These are phyloP conservation scores for Monosporascus sp. DNA, from an alignment of 2,329 filamentous ascomycete genomes.

Conservation along the genomic window DNA sequence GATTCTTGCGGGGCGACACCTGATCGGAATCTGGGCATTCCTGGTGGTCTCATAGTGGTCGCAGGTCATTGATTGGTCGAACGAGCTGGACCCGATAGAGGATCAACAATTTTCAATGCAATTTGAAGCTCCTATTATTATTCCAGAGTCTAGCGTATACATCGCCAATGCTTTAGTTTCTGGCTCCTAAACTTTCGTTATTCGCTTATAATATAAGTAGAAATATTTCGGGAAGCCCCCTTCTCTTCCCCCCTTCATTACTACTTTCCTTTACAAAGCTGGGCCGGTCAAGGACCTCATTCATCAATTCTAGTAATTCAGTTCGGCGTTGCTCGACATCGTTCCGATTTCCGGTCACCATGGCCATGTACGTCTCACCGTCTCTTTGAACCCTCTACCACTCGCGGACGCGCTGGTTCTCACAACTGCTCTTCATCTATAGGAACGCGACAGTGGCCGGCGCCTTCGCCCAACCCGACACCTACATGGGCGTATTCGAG, in stretches of 20 bases:
- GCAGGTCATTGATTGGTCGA: conserved; percentile 24
- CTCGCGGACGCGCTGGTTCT: not conserved
- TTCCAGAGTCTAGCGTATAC: not conserved
- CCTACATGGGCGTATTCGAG: conserved; percentile 55
- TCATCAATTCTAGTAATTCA: not conserved
- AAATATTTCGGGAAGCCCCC: not conserved
- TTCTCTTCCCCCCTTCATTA: not conserved
- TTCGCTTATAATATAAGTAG: not conserved
- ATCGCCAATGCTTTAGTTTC: not conserved
- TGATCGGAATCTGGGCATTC: conserved; percentile 13
- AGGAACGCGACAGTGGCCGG: conserved; percentile 47
- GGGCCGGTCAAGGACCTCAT: not conserved
- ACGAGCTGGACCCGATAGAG: conserved; percentile 3
- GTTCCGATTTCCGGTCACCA: conserved; percentile 7
- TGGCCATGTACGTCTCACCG: conserved; percentile 23
- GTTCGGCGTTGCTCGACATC: not conserved
- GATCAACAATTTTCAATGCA: not conserved
- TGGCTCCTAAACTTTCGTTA: not conserved
- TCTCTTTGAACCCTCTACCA: not conserved
- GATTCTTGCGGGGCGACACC: not conserved
- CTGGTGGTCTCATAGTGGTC: conserved; percentile 26
- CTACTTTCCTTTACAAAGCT: not conserved
- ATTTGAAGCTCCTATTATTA: not conserved
- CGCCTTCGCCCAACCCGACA: conserved; percentile 42
- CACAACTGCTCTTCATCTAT: conserved; percentile 6